Evolutionary conservation across 2,329 filamentous ascomycete species (phyloP).

Genomic region (Coccinonectria pachysandricola): DNA sequence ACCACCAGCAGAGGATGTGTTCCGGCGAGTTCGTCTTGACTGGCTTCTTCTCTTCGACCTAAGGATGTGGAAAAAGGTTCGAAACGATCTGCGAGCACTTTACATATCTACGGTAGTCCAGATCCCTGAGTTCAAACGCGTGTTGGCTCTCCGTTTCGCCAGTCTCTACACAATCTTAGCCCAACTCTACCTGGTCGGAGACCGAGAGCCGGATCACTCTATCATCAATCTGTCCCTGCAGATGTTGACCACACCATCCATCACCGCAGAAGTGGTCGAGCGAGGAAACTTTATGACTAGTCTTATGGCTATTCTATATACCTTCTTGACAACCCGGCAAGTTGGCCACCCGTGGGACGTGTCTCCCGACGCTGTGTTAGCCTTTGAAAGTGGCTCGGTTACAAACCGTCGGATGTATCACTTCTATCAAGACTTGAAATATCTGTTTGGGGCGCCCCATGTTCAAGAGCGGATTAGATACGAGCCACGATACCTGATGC

Average conservation of each 20-base stretch:
- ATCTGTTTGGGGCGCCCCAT: conserved; percentile 78
- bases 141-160: conserved; percentile 86
- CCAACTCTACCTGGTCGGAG: conserved; percentile 89
- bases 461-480: conserved; percentile 76
- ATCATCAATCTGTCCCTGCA: conserved; percentile 97
- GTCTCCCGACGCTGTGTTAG: conserved; percentile 72
- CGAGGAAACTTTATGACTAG: conserved; percentile 93
- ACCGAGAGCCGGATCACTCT: conserved; percentile 92
- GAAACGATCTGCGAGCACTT: conserved; percentile 80
- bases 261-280: conserved; percentile 90
- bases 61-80: conserved; percentile 90
- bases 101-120: conserved; percentile 96
- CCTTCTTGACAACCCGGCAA: conserved; percentile 90
- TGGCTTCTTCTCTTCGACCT: conserved; percentile 93
- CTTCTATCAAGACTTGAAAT: conserved; percentile 91
- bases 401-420: conserved; percentile 95
- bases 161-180: conserved; percentile 89
- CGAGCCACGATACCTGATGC: conserved; percentile 79
- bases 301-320: conserved; percentile 92
- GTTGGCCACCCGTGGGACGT: conserved; percentile 90
- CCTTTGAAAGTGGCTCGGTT: conserved; percentile 88
- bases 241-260: conserved; percentile 92
- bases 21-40: conserved; percentile 80
- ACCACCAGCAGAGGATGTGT: conserved; percentile 74
- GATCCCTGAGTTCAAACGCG: conserved; percentile 90